Base-by-base conservation (phyloP, 164 flowering plant species). In the Stephania japonica region DNA sequence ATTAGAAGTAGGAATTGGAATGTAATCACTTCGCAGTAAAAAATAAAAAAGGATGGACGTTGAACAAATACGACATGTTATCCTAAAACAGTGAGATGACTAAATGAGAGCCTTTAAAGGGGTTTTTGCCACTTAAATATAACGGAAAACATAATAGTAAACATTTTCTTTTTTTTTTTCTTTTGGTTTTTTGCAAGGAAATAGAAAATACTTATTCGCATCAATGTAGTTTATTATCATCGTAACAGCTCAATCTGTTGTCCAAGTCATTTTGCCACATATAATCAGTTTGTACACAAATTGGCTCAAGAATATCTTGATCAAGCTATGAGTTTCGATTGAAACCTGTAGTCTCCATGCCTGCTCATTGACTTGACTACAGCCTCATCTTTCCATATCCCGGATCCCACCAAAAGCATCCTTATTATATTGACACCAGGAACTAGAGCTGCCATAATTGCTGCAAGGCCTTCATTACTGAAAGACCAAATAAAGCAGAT, bases 341-440 rank as follows among this genome's bases (percentile, higher is more conserved):
- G 49, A 68, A 63, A 91, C 98, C 98, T 94, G 84, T 83, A 62
- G 73, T 92, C 91, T 71, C 97, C 97, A 77, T n/a, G 76, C 91
- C 99, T 87, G 83, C 89, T 89, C 91, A 94, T 92, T 42, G 99
- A 89, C 79, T 90, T 92, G 72, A 94, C 93, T 41, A 86, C 84
- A 44, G 86, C 91, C 74, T 94, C 97, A 84, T 91, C 94, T 79
- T 89, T 90, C 86, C 65, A 78, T 69, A 91, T 76, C 53, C 98
- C 99, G 69, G 81, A 78, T 71, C 99, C 99, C 78, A 92, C 4
- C 50, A 92, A 81, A 73, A 92, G 86, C 98, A 94, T 83, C 66
- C 86, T 80, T 23, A 92, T 78, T 50, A 92, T 85, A 77, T 92
- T 94, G 47, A 91, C 26, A 0, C 92, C 99, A 14, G 97, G 98